Conservation (phyloP, 768 basidiomycete genomes). For the Pleurotus djamor region DNA sequence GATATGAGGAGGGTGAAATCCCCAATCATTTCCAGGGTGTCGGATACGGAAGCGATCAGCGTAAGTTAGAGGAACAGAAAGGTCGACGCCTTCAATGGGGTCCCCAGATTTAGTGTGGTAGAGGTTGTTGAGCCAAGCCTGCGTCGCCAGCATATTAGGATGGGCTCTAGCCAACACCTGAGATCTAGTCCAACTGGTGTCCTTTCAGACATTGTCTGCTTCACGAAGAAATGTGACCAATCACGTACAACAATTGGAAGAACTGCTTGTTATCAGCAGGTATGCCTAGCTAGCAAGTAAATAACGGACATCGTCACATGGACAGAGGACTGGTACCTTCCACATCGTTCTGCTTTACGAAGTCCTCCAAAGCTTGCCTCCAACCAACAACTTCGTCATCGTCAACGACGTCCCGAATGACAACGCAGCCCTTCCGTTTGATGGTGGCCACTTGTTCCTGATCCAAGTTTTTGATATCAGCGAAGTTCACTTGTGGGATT, state of each 20-base stretch:
- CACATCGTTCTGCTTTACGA: slow-evolving; percentile 46
- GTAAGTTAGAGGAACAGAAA: slow-evolving; percentile 51
- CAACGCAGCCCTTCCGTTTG: slow-evolving; percentile 45
- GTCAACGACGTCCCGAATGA: slow-evolving; percentile 50
- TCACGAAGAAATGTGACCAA: too few species aligned
- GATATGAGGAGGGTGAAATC: slow-evolving; percentile 25
- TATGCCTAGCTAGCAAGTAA: slow-evolving; percentile 25
- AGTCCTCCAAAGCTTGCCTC: slow-evolving; percentile 48
- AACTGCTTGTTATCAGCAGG: slow-evolving; percentile 55
- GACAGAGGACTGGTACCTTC: slow-evolving; percentile 28
- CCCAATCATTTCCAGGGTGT: slow-evolving; percentile 51
- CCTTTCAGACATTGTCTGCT: too few species aligned
- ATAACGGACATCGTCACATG: not conserved
- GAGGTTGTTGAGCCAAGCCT: slow-evolving; percentile 48
- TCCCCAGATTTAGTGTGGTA: slow-evolving; percentile 32
- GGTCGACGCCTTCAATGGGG: slow-evolving; percentile 42
- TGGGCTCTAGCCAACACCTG: slow-evolving; percentile 57
- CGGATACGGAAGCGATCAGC: slow-evolving; percentile 66
- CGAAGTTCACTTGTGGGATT: slow-evolving; percentile 50
- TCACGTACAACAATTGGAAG: slow-evolving; percentile 53
- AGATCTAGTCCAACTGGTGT: slow-evolving; percentile 25
- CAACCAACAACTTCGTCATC: slow-evolving; percentile 42
- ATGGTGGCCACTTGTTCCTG: slow-evolving; percentile 36
- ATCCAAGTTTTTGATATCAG: slow-evolving; percentile 38
- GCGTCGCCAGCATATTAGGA: slow-evolving; percentile 46